A percentile compares a stretch with the other conserved stretches of the same genome.
Conservation (phyloP, 805 yeast species). For the Clavispora asparagi region DNA sequence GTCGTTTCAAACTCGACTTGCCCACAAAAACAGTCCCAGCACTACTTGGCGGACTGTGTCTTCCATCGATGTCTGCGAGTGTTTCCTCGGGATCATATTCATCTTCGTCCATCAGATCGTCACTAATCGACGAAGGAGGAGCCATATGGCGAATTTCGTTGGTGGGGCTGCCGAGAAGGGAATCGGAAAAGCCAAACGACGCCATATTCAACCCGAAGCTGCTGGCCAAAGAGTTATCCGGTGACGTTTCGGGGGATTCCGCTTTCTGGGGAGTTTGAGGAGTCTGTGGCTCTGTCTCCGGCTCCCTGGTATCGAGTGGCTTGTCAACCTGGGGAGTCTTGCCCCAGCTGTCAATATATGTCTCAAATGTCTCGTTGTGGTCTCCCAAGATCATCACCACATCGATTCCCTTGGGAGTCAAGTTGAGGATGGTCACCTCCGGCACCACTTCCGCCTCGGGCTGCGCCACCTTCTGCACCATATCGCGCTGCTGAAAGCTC, state of each 20-base stretch:
- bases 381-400: slow-evolving; percentile 3
- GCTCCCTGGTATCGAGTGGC: background rate
- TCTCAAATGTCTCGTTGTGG: slow-evolving; percentile 5
- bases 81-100: slow-evolving; percentile 19
- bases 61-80: slow-evolving; percentile 2
- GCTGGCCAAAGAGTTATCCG: slow-evolving; percentile 9
- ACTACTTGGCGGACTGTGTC: slow-evolving; percentile 6
- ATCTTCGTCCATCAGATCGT: slow-evolving; percentile 9
- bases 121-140: slow-evolving; percentile 1
- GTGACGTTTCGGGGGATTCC: background rate
- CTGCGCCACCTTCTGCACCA: slow-evolving; percentile 7
- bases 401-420: slow-evolving; percentile 6
- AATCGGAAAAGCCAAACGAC: slow-evolving; percentile 14
- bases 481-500: slow-evolving; percentile 14
- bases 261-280: background rate
- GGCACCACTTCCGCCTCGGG: background rate
- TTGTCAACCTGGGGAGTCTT: background rate
- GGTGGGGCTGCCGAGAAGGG: slow-evolving; percentile 11
- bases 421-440: background rate
- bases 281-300: background rate
- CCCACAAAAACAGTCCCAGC: slow-evolving; percentile 3
- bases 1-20: slow-evolving; percentile 23
- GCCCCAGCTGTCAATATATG: slow-evolving; percentile 12
- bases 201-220: slow-evolving; percentile 22
- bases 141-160: slow-evolving; percentile 9